phyloP scores from a whole-genome alignment of 257 asterid species.

The Lycium ferocissimum region DNA sequence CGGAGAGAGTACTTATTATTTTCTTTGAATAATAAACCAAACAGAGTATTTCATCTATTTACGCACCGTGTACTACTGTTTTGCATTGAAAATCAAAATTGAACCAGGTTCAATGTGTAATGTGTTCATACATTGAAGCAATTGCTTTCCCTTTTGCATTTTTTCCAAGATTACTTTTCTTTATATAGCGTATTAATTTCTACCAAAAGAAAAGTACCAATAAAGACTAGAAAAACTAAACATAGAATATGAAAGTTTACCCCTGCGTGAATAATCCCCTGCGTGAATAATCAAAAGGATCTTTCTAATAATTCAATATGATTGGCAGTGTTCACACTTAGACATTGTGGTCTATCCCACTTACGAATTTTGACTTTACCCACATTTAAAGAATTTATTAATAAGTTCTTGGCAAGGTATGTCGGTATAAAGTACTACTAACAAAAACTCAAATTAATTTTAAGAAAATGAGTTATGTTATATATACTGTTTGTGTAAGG shows the following conservation, averaged over 20 bases:
- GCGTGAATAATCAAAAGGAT: background rate
- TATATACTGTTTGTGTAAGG: too few species aligned
- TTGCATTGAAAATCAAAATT: too few species aligned
- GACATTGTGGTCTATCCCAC: background rate
- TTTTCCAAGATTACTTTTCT: too few species aligned
- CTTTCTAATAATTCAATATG: background rate
- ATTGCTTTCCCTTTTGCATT: too few species aligned
- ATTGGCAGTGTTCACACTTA: background rate
- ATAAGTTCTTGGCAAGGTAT: background rate
- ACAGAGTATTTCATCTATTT: too few species aligned
- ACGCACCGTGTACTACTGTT: too few species aligned
- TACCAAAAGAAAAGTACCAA: background rate
- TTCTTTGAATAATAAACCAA: too few species aligned
- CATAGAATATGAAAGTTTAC: background rate
- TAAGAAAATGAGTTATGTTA: background rate
- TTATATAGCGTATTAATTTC: background rate
- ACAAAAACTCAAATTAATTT: background rate
- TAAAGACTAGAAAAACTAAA: background rate
- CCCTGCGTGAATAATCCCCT: background rate
- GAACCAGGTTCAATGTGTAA: too few species aligned
- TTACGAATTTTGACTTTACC: background rate
- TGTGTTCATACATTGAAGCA: too few species aligned
- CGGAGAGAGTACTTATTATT: too few species aligned
- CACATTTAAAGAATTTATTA: background rate
- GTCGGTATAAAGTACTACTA: background rate